Base-by-base conservation (phyloP, 2,329 filamentous ascomycete genomes). In the Fusarium scirpi region DNA sequence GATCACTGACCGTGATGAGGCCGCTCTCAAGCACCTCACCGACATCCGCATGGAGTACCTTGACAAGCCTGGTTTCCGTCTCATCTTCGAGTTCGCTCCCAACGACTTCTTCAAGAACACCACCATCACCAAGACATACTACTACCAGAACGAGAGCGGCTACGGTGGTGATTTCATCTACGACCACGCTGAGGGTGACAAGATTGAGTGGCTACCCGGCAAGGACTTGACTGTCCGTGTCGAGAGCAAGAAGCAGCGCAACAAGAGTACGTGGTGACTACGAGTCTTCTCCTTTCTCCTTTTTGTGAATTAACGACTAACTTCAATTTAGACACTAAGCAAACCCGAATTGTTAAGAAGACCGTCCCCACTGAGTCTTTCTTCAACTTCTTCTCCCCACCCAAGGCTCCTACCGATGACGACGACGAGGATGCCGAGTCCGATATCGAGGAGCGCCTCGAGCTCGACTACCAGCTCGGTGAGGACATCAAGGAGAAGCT, bases 401-500 rank as follows among this genome's bases (percentile, higher is more conserved):
- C 96, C 48, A 93, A 93, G 83, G 91, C 94, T 66, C 96, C 94
- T 29, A 86, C 85, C 52, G 92, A 93, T 52, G 84, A 85, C 16
- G 78, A 89, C 44, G 91, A 95, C 69, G 91, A 90, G 38, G 91
- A 95, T 73, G 90, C 92, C 65, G 90, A 92, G 58, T 92, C 91
- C 54, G 96, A 99, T 80, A 97, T 99, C 55, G 96, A 99, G 86
- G 94, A 97, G 83, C 94, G 96, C 71, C 89, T 99, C 60, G 96
- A 99, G 85, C 91, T 99, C 55, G 96, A 99, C 84, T 99, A 98
- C 83, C 95, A 98, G 84, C 90, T 99, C 46, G 96, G 96, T 73
- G 96, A 99, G 86, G 96, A 99, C 80, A 98, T 99, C 85, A 99
- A 99, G 86, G 96, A 99, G 89, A 99, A 99, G 86, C 89, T 99